Conservation (phyloP, 345 rosid genomes). For the Cardamine occulta region DNA sequence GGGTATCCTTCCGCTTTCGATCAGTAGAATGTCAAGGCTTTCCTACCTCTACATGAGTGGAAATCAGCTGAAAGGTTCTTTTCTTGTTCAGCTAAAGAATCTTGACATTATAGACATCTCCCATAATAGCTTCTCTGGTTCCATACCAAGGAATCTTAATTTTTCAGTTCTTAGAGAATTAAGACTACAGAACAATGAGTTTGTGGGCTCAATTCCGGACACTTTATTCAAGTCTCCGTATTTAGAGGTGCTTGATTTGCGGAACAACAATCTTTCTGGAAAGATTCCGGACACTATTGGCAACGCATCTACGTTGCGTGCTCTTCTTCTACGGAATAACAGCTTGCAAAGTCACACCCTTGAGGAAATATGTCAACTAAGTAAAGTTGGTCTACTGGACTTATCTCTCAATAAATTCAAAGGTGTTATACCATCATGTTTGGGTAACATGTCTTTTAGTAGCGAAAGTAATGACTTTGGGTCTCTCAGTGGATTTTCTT, state of each 20-base stretch:
- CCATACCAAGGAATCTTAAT: conserved; percentile 66
- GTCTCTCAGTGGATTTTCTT: too few relatives aligned
- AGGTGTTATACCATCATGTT: conserved; percentile 31
- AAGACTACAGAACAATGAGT: conserved; percentile 42
- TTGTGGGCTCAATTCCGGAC: conserved; percentile 49
- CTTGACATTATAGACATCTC: conserved; percentile 58
- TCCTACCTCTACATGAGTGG: too few relatives aligned
- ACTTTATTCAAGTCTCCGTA: conserved; percentile 53
- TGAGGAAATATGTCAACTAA: conserved; percentile 32
- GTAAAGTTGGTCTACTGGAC: conserved; percentile 24
- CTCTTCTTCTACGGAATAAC: conserved; percentile 70
- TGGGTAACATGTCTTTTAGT: background rate
- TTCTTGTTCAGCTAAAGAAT: conserved; percentile 65
- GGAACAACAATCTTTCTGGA: conserved; percentile 58
- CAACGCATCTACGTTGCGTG: conserved; percentile 55
- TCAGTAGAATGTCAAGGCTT: conserved; percentile 2
- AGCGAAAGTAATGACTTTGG: background rate
- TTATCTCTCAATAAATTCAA: conserved; percentile 33
- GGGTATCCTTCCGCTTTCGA: conserved; percentile 15
- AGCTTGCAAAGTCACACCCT: conserved; percentile 54
- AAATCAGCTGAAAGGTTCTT: conserved; percentile 27
- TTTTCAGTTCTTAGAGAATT: conserved; percentile 34
- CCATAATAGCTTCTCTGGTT: conserved; percentile 61
- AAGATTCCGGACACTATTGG: conserved; percentile 52
- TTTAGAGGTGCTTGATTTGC: conserved; percentile 59